Base-by-base conservation (phyloP, 345 rosid genomes). In the Streptanthus diversifolius region DNA sequence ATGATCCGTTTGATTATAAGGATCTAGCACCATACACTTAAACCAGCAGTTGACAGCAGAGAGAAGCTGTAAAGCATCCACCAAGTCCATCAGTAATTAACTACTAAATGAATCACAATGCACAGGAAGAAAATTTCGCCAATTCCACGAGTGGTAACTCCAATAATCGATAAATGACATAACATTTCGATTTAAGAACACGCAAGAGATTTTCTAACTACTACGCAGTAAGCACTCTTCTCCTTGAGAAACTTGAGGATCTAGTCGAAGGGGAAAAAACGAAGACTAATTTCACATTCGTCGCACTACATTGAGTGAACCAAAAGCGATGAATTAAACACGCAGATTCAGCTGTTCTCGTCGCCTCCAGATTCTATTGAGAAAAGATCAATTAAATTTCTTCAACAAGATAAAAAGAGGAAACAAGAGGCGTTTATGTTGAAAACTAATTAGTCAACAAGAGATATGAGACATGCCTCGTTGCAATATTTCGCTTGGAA, bases 11-110 rank as follows among this genome's bases (percentile, higher is more conserved):
- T 95, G 96, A 63, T 90, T 91, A 82, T 90, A 87, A 55, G 99
- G 99, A 53, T 95, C 96, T 13, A 95, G 83, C 53, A 85, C 61
- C 89, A 95, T 84, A 72, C 98, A 95, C 80, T 95, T 95, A 73
- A 87, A 97, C 99, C 99, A 95, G 79, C 99, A 95, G 78, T 95
- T 91, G 12, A 95, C 99, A 43, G 99, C 92, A 72, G 99, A 95
- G 41, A 95, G 92, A 63, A 91, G 88, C 99, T 95, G 92, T 71
- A 79, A 48, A 29, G 36, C 66, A 67, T 57, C 33, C 56, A 63
- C 10, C 18, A 68, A 15, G 13, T 66, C 25, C 5, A 59, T 72
- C 48, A 43, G 65, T 72, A 36, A 73, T 21, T 3, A 68, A 35
- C 33, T 15, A 53, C 19, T 13, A 2, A 19, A 36, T n/a, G n/a